phyloP scores from a whole-genome alignment of 176 grass and related monocot genomes.

The Eragrostis curvula region DNA sequence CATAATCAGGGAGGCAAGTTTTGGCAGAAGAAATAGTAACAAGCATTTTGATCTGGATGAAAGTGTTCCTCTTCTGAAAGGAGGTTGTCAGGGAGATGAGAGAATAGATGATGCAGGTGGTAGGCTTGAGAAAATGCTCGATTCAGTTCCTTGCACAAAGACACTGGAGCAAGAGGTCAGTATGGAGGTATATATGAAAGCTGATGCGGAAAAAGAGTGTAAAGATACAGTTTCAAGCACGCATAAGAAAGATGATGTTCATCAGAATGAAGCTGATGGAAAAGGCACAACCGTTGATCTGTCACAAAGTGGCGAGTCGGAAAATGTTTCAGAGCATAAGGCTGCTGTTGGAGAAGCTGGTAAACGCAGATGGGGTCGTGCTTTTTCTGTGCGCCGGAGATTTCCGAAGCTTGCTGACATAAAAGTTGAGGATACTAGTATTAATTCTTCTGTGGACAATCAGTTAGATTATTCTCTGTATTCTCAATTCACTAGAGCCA shows the following conservation, averaged over 20 bases:
- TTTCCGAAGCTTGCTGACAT: constrained; percentile 44
- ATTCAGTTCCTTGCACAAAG: not conserved
- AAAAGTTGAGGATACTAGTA: constrained; percentile 32
- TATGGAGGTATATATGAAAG: constrained; percentile 23
- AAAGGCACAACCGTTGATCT: not conserved
- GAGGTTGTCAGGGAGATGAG: constrained; percentile 16
- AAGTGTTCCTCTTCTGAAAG: constrained; percentile 44
- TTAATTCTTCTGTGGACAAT: constrained; percentile 18
- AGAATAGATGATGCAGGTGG: constrained; percentile 6
- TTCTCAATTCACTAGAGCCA: constrained; percentile 50
- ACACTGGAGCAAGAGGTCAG: constrained; percentile 5
- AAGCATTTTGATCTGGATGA: constrained; percentile 39
- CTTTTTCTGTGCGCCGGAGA: constrained; percentile 44
- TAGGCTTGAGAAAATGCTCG: not conserved
- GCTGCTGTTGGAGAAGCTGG: not conserved
- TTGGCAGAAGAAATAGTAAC: constrained; percentile 17
- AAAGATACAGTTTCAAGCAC: constrained; percentile 36
- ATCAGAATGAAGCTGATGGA: constrained; percentile 12
- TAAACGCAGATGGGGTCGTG: constrained; percentile 46
- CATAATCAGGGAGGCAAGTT: constrained; percentile 22
- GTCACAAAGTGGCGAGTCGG: constrained; percentile 36
- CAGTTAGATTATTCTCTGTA: constrained; percentile 34
- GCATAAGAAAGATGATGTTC: constrained; percentile 18
- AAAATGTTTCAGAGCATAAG: constrained; percentile 43
- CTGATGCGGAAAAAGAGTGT: constrained; percentile 17